Evolutionary conservation across 2,329 filamentous ascomycete genomes (phyloP), one percentile per base, ranked within the genome.

Genomic region (Aspergillus sp.): DNA sequence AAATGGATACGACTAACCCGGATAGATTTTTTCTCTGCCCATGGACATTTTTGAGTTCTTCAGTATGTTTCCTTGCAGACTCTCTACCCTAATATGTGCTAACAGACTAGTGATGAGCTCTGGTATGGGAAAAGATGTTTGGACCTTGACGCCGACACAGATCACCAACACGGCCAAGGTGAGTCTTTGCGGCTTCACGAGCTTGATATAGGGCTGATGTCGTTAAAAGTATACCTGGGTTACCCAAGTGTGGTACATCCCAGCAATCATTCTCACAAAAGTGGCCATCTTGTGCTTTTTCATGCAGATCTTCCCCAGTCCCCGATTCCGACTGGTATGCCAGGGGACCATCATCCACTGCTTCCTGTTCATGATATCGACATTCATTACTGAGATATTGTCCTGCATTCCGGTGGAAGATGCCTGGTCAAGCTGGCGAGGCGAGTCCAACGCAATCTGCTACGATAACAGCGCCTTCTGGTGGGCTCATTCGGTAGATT

Each of bases 261-360:
- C 48, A 6, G 48, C 48, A 7, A 51, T 51, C 18, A 18, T 17
- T 22, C 36, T 51, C 2, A 51, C 48, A 9, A 51, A 51, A 18
- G 48, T 51, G 1, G 48, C 48, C 20, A 51, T 51, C 22, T 12
- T 51, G 36, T 51, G 36, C 48, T 51, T 51, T 20, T 51, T 51
- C 20, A 51, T 41, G 48, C 48, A 51, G 18, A 24, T 51, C 2
- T 51, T 51, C 9, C 48, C 48, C 7, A 15, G 20, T 2, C 22
- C 18, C 36, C 41, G 30, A 30, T 51, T 51, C 36, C 48, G 36
- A 15, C 13, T 51, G 7, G 22, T 51, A 7, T 41, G 36, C 15
- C 15, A 51, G 12, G 48, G 20, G 12, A 51, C 48, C 2, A 51
- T 51, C 22, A 12, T 18, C 20, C 13, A 12, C 12, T 51, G 48